Evolutionary conservation across 106 monocot genomes (phyloP).

Genomic region (Allium sativum): DNA sequence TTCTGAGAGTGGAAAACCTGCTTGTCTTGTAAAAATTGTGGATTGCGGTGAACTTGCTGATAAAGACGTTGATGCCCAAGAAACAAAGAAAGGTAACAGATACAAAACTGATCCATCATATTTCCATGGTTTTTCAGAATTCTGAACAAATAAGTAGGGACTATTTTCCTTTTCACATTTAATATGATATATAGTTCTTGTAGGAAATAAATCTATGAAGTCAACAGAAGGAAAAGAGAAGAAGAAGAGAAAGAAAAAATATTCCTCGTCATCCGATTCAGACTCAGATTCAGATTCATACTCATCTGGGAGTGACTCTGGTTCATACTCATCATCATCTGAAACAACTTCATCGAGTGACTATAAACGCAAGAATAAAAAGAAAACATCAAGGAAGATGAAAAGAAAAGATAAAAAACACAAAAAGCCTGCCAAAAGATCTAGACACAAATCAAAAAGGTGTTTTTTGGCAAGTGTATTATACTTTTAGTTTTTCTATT

Average conservation of each 20-base stretch:
- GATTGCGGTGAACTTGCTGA: slow-evolving; percentile 38
- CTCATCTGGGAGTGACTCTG: slow-evolving; percentile 35
- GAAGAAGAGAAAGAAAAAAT: slow-evolving; percentile 30
- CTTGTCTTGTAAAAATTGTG: slow-evolving; percentile 30
- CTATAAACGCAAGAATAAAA: slow-evolving; percentile 28
- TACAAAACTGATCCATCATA: neutral
- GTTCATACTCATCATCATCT: slow-evolving; percentile 29
- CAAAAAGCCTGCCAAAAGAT: slow-evolving; percentile 21
- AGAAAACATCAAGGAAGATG: slow-evolving; percentile 23
- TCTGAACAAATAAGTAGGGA: no score
- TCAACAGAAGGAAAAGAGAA: slow-evolving; percentile 1
- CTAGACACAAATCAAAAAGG: slow-evolving; percentile 27
- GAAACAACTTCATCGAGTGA: slow-evolving; percentile 48
- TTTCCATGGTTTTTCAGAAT: neutral
- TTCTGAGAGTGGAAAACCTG: slow-evolving; percentile 24
- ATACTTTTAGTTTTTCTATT: neutral
- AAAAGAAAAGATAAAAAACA: slow-evolving; percentile 15
- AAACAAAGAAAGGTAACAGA: slow-evolving; percentile 20
- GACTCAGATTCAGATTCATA: slow-evolving; percentile 26
- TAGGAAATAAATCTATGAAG: slow-evolving; percentile 26
- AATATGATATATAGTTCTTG: slow-evolving; percentile 1
- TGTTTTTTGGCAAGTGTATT: slow-evolving; percentile 4
- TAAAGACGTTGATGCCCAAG: neutral
- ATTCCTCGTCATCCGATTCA: slow-evolving; percentile 32
- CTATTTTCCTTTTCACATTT: no score